Base-by-base conservation (phyloP, 2,329 filamentous ascomycete genomes). In the Beauveria pseudobassiana region DNA sequence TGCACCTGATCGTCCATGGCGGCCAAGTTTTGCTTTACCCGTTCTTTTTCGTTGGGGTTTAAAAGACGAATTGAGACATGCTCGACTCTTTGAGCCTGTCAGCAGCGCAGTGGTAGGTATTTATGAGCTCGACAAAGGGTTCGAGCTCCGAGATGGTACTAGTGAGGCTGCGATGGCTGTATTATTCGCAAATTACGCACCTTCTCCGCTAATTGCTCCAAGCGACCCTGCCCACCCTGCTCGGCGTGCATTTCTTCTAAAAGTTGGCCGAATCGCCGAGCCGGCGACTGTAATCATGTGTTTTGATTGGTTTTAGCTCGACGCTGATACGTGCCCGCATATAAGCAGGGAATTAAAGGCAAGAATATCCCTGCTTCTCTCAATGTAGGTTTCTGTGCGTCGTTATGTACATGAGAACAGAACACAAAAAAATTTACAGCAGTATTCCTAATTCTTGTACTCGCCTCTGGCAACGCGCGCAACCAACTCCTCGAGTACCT, bases 401-500 rank as follows among this genome's bases (percentile, higher is more conserved):
- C 28, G 28, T 9, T n/a, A n/a, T n/a, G n/a, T n/a, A n/a, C n/a
- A n/a, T n/a, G n/a, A n/a, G n/a, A n/a, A n/a, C n/a, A n/a, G n/a
- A n/a, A n/a, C n/a, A n/a, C n/a, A n/a, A n/a, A n/a, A 24, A 24
- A 24, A 24, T 3, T 3, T 24, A 24, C 22, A 28, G 1, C 28
- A 28, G 28, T 28, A 28, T 9, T 3, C 28, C 8, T 46, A 54
- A 8, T 40, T 18, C 30, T 61, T 55, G 64, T 74, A 75, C 65
- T 75, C 73, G 55, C 68, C 71, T 56, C 71, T 75, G 2, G 67
- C 70, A 6, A 79, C 76, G 62, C 78, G 72, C 57, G 73, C 70
- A 61, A 74, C 76, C 16, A 83, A 51, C 43, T 77, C 73, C 70
- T 83, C 82, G 68, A 95, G 72, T 9, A 82, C 76, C 56, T 77